Evolutionary conservation across 148 eudicot genomes (phyloP).

Genomic region (Diospyros lotus): DNA sequence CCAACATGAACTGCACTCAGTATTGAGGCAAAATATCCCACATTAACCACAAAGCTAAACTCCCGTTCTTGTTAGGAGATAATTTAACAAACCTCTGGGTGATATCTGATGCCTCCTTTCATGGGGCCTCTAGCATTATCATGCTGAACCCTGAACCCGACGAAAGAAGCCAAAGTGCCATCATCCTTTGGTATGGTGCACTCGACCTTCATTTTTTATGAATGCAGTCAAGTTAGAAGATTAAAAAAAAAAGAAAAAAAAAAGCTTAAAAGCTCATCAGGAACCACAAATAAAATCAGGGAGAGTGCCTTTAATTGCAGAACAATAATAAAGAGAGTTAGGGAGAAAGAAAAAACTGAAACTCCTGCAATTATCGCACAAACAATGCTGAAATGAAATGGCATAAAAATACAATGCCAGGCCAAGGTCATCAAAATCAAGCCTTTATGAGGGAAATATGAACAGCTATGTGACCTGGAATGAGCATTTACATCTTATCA

Average conservation of each 20-base stretch:
- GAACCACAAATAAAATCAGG: background rate
- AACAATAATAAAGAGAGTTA: background rate
- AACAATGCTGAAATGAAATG: background rate
- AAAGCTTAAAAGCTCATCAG: background rate
- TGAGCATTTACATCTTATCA: background rate
- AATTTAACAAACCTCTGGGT: slow-evolving; percentile 74
- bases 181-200: slow-evolving; percentile 98
- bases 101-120: slow-evolving; percentile 99
- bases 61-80: background rate
- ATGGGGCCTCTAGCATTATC: slow-evolving; percentile 98
- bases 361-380: background rate
- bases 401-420: background rate
- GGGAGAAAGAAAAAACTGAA: background rate
- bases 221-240: background rate
- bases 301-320: background rate
- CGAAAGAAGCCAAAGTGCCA: slow-evolving; percentile 78
- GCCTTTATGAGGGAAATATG: background rate
- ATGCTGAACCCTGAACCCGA: slow-evolving; percentile 95
- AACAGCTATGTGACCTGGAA: background rate
- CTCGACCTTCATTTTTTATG: slow-evolving; percentile 61
- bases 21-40: background rate
- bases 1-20: background rate
- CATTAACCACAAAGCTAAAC: background rate
- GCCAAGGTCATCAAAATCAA: background rate
- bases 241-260: background rate